Evolutionary conservation across 139 green algal species (phyloP).

Genomic region (Chlorella sp.): DNA sequence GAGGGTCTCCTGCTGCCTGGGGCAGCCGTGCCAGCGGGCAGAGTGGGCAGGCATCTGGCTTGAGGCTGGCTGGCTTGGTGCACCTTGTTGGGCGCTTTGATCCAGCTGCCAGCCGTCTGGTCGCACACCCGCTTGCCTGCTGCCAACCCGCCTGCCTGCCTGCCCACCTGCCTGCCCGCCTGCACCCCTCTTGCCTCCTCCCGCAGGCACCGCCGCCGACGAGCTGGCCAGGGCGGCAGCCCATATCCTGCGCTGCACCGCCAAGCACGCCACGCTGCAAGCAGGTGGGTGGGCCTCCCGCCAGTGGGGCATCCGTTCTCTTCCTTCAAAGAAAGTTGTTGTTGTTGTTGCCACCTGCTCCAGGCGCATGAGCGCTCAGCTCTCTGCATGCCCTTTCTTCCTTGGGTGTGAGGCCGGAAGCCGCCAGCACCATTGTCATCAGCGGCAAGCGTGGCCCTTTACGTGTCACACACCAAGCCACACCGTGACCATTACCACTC

Average conservation of each 20-base stretch:
- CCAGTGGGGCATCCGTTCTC: no score
- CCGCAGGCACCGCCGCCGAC: constrained; percentile 54
- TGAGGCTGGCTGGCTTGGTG: not conserved
- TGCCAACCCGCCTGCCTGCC: not conserved
- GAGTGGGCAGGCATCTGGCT: no score
- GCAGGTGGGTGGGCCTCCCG: constrained; percentile 36
- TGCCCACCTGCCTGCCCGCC: not conserved
- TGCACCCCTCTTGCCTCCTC: not conserved
- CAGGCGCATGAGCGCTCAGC: not conserved
- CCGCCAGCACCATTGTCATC: no score
- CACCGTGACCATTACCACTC: no score
- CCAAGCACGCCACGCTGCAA: constrained; percentile 44
- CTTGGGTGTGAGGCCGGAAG: no score
- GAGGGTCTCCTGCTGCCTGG: not conserved
- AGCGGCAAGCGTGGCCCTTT: no score
- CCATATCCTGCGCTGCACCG: constrained; percentile 30
- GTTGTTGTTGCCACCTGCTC: not conserved
- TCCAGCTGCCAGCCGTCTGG: no score
- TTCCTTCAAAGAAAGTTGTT: not conserved
- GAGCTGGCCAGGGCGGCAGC: constrained; percentile 59
- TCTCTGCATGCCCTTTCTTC: no score
- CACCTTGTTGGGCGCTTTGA: no score
- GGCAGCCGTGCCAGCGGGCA: not conserved
- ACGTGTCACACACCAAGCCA: no score
- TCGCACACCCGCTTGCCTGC: no score